Evolutionary conservation across 2,329 filamentous ascomycete species (phyloP).

Genomic region (Xylariaceae sp.): DNA sequence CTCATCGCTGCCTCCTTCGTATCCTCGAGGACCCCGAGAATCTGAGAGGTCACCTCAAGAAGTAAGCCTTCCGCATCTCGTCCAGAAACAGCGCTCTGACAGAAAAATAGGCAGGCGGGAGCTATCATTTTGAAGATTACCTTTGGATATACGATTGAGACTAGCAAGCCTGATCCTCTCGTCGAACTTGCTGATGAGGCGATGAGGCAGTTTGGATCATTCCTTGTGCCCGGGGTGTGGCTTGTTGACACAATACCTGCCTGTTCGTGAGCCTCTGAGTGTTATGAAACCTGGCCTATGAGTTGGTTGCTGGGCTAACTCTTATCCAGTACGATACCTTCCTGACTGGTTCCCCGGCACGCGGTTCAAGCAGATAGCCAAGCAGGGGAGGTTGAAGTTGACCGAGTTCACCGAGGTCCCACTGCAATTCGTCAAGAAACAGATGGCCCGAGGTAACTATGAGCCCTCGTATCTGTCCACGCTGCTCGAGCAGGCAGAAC

Average conservation of each 20-base stretch:
- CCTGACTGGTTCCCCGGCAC: constrained; percentile 22
- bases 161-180: constrained; percentile 15
- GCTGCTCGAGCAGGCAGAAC: constrained; percentile 5
- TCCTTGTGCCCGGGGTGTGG: constrained; percentile 14
- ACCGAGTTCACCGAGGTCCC: constrained; percentile 11
- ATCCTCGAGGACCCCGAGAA: constrained; percentile 5
- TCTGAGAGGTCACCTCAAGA: background rate
- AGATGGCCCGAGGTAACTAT: constrained; percentile 9
- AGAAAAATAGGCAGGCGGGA: constrained; percentile 14
- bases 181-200: constrained; percentile 11
- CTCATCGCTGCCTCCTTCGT: constrained; percentile 10
- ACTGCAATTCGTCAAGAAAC: constrained; percentile 13
- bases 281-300: no score
- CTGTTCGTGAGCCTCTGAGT: no score
- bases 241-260: constrained; percentile 21
- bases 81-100: background rate
- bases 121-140: constrained; percentile 19
- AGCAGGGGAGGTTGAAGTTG: constrained; percentile 7
- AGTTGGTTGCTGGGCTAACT: no score
- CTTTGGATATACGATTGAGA: constrained; percentile 21
- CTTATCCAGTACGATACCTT: constrained; percentile 17
- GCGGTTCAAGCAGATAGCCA: constrained; percentile 15
- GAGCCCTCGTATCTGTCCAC: constrained; percentile 10
- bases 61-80: background rate
- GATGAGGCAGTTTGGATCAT: constrained; percentile 12